Conservation (phyloP, 129 eudicot genomes). For the Daucus carota region DNA sequence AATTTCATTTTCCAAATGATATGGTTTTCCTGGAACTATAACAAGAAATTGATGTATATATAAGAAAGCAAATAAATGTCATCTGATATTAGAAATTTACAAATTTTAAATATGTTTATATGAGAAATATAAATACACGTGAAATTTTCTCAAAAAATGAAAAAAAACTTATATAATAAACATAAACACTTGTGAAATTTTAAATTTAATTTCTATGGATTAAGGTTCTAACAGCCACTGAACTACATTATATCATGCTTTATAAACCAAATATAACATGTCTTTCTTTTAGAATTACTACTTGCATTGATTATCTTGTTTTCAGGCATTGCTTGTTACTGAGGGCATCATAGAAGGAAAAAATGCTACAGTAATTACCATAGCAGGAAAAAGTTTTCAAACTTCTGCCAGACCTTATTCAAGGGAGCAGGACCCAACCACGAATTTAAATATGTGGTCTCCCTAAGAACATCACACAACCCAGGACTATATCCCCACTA, state of each 20-base stretch:
- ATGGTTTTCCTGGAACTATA: slow-evolving; percentile 92
- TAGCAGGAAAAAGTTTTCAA: not conserved
- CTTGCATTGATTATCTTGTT: not conserved
- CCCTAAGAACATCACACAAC: not conserved
- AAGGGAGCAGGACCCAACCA: not conserved
- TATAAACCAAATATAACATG: not conserved
- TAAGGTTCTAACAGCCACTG: not conserved
- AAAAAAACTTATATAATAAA: not conserved
- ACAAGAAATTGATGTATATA: not conserved
- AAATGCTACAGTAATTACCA: not conserved
- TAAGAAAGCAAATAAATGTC: not conserved
- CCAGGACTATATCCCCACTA: not conserved
- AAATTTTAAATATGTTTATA: not conserved
- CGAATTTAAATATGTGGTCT: not conserved
- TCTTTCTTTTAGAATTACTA: not conserved
- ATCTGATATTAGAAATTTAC: not conserved
- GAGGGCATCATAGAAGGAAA: not conserved
- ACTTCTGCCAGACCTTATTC: not conserved
- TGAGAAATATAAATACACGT: not conserved
- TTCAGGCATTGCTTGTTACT: not conserved
- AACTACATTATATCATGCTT: not conserved
- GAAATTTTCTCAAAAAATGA: not conserved
- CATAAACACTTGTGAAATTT: not conserved
- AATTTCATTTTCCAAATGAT: slow-evolving; percentile 35
- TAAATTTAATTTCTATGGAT: not conserved